Evolutionary conservation across 768 basidiomycete species (phyloP), one percentile per base, ranked within the genome.

Genomic region (Cyathus striatus): DNA sequence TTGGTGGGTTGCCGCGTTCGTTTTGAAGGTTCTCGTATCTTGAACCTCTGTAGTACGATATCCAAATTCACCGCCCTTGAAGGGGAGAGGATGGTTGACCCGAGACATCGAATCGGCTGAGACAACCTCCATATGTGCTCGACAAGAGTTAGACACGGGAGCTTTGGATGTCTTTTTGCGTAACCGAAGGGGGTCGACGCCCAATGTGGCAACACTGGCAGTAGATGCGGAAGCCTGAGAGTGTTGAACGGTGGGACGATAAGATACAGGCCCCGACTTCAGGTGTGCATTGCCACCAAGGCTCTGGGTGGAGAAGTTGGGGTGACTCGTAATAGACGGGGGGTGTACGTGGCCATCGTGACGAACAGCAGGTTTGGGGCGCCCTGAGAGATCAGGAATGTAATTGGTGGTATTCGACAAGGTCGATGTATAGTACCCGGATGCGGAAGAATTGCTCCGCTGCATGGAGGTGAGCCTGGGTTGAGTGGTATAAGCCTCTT

Each of bases 221-320:
- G n/a, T n/a, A n/a, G n/a, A n/a, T n/a, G n/a, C n/a, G 16, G 27
- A 18, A 18, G 35, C 35, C 10, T 12, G 35, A 18, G 35, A 14
- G 35, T 36, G 35, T 9, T 36, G 35, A 9, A 36, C 32, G 10
- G 41, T 25, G 18, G 43, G 37, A 23, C 43, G 43, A 35, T 39
- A 24, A 6, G 37, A 18, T 5, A 27, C 26, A 16, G 43, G 43
- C 5, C 43, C 43, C 5, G 20, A 36, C n/a, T 37, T 20, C 9
- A 44, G 43, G 39, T 14, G 13, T 13, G 36, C 43, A 13, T 46
- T 38, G 5, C 34, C 26, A 2, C 44, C 48, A 6, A 49, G 40
- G 21, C 48, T 49, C 23, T 46, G 40, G 6, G 48, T 46, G 18
- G 48, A 46, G 18, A 38, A 38, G 30, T 46, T 49, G n/a, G 34